phyloP scores from a whole-genome alignment of 1,284 basidiomycete species.

The Fomitopsis pinicola region DNA sequence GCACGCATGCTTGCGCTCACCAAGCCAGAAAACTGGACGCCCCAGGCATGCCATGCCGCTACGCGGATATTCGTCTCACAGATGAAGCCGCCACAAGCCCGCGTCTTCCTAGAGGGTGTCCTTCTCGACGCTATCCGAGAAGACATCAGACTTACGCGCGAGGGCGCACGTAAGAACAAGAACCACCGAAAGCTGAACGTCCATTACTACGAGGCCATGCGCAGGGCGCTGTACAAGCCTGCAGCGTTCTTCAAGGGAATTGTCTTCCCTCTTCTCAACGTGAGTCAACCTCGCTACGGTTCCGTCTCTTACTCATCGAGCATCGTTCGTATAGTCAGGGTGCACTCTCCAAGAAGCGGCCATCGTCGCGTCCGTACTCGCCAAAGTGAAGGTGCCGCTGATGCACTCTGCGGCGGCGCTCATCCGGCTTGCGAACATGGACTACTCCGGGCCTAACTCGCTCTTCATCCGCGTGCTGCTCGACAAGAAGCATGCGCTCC shows the following conservation, averaged over 20 bases:
- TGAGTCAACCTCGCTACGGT: conserved; percentile 32
- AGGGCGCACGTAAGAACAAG: conserved; percentile 32
- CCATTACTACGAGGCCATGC: conserved; percentile 92
- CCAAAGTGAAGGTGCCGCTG: conserved; percentile 91
- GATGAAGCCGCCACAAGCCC: conserved; percentile 95
- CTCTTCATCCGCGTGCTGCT: conserved; percentile 96
- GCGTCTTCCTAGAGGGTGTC: conserved; percentile 91
- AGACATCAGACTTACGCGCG: conserved; percentile 58
- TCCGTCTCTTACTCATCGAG: background rate
- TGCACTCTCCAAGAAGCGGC: conserved; percentile 95
- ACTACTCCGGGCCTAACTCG: conserved; percentile 94
- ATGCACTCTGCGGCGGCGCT: conserved; percentile 96
- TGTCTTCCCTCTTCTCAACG: conserved; percentile 93
- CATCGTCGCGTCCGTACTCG: conserved; percentile 89
- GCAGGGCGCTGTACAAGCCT: conserved; percentile 93
- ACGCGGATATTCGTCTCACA: conserved; percentile 96
- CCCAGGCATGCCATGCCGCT: conserved; percentile 92
- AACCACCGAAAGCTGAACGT: conserved; percentile 87
- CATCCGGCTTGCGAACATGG: conserved; percentile 92
- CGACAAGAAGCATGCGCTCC: conserved; percentile 98
- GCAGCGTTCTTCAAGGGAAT: conserved; percentile 99
- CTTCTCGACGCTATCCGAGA: conserved; percentile 89
- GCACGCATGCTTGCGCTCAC: conserved; percentile 94
- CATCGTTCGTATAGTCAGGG: conserved; percentile 42
- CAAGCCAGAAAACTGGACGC: conserved; percentile 90